A percentile compares a stretch with the other conserved stretches of the same genome.
Conservation (phyloP, 2,329 filamentous ascomycete species). For the Tricladium varicosporioides region DNA sequence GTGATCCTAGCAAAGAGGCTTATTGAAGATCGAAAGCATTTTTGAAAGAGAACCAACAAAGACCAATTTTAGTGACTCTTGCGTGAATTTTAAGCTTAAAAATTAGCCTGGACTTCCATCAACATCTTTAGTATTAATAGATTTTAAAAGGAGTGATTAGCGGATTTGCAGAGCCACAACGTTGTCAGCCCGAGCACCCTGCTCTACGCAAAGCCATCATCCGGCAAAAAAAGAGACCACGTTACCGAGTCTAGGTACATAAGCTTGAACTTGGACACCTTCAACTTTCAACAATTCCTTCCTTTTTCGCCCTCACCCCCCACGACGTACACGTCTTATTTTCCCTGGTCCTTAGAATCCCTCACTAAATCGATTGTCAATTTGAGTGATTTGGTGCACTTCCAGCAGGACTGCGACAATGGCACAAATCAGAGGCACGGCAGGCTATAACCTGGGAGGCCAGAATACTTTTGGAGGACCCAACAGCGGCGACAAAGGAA, state of each 20-base stretch:
- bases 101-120: neutral
- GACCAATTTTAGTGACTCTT: neutral
- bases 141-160: neutral
- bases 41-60: neutral
- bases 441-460: slow-evolving; percentile 39
- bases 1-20: no score
- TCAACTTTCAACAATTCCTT: slow-evolving; percentile 3
- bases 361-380: slow-evolving; percentile 7
- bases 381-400: slow-evolving; percentile 24
- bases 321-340: neutral
- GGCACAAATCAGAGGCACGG: slow-evolving; percentile 59
- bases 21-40: neutral
- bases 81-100: slow-evolving; percentile 1
- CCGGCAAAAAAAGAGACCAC: neutral
- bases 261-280: slow-evolving; percentile 13
- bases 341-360: slow-evolving; percentile 8
- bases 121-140: neutral
- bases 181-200: no score
- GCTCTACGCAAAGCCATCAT: neutral
- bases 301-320: slow-evolving; percentile 7
- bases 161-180: neutral
- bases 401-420: slow-evolving; percentile 39
- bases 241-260: slow-evolving; percentile 7
- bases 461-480: slow-evolving; percentile 37
- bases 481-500: slow-evolving; percentile 31